Evolutionary conservation across 106 monocot genomes (phyloP), one percentile per base, ranked within the genome.

Genomic region (Narthecium ossifragum): DNA sequence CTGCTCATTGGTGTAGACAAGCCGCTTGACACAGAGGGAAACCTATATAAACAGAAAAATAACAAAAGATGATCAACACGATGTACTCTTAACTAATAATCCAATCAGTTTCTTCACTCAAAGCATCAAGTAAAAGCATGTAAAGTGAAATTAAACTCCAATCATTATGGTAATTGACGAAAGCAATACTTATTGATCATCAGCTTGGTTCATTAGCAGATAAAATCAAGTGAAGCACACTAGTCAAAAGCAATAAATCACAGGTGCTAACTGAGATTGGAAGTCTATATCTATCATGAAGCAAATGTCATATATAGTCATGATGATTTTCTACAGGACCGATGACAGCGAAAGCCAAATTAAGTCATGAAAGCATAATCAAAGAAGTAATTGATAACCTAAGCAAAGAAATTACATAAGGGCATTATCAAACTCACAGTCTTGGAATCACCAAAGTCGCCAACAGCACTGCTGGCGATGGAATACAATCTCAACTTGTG

Each of bases 401-500:
- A 28, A 52, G 25, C 24, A 53, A 1, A 26, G 14, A 28, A 53
- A 53, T 53, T 28, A 18, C 8, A 8, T 13, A 57, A 18, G 28
- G 12, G n/a, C 30, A 32, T 37, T 1, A 29, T 32, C 4, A 36
- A 64, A 73, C 82, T 83, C 52, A 93, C 93, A n/a, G 85, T 94
- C 59, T 86, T 94, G 22, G 89, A 83, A 67, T 94, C 93, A 38
- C 93, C 93, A 33, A 94, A 89, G 48, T 94, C 93, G 0, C 93
- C 93, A 53, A 94, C 63, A 50, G 93, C 93, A 60, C 93, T 94
- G 80, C 93, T 94, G 30, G 93, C 93, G 48, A 94, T 94, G 18
- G 93, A 94, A 58, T 94, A 94, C 31, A 94, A 50, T 58, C 94
- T 83, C 62, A 94, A 59, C 72, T 94, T 94, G 75, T 94, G 83